Conservation (phyloP, 106 monocot species). For the Dioscorea dumetorum region DNA sequence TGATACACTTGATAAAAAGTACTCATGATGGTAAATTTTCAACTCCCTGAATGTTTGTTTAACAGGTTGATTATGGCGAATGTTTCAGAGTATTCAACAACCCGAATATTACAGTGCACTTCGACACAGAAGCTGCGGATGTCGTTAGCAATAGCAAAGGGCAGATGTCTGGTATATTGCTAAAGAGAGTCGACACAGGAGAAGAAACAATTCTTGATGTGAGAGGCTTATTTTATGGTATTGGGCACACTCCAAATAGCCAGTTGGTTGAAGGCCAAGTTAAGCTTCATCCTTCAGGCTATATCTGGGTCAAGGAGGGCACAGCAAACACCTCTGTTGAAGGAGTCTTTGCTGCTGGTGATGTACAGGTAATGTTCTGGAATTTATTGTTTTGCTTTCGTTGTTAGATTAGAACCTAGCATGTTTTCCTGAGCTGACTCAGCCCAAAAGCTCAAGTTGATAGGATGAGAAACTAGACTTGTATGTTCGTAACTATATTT, state of each 20-base stretch:
- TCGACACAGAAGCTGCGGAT: slow-evolving; percentile 79
- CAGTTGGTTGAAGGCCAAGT: slow-evolving; percentile 81
- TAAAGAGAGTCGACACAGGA: slow-evolving; percentile 59
- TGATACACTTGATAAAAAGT: no score
- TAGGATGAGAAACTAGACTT: no score
- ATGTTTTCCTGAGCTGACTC: no score
- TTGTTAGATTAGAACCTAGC: no score
- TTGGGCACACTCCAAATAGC: slow-evolving; percentile 95
- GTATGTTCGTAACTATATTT: no score
- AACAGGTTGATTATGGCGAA: slow-evolving; percentile 99
- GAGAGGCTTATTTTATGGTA: slow-evolving; percentile 94
- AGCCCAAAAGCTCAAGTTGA: no score
- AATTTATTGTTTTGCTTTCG: not conserved
- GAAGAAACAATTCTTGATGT: slow-evolving; percentile 72
- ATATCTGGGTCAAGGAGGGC: slow-evolving; percentile 73
- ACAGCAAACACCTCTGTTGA: slow-evolving; percentile 82
- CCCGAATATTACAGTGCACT: slow-evolving; percentile 92
- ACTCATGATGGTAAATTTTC: slow-evolving; percentile 43
- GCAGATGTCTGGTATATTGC: slow-evolving; percentile 82
- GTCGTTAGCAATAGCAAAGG: slow-evolving; percentile 83
- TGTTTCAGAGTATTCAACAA: slow-evolving; percentile 99
- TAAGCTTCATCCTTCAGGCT: slow-evolving; percentile 73
- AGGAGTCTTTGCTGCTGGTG: slow-evolving; percentile 98
- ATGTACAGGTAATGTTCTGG: slow-evolving; percentile 69
- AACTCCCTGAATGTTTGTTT: slow-evolving; percentile 90